These are phyloP conservation scores for Cryptococcus maquisensis DNA, from an alignment of 1,284 basidiomycete genomes.

Conservation along the genomic window DNA sequence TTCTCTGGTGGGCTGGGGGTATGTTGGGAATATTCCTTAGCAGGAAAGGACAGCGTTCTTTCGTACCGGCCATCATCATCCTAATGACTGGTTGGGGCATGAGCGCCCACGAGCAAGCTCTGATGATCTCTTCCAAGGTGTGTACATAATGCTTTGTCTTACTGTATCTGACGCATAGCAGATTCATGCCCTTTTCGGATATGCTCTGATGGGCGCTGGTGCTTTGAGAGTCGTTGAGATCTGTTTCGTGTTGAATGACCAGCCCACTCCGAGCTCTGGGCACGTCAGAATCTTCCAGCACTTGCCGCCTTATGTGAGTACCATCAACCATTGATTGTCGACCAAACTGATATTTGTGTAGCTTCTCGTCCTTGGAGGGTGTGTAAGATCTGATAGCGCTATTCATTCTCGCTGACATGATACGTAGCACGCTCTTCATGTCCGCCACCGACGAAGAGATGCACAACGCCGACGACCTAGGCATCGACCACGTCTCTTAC, in stretches of 20 bases:
- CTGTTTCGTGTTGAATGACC: constrained; percentile 62
- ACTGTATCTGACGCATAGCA: constrained; percentile 31
- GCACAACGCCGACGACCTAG: constrained; percentile 58
- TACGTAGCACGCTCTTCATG: constrained; percentile 73
- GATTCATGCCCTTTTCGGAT: constrained; percentile 80
- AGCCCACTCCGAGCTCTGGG: constrained; percentile 30
- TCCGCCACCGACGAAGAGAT: constrained; percentile 88
- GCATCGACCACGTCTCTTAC: constrained; percentile 86
- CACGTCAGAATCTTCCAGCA: constrained; percentile 67
- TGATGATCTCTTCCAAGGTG: constrained; percentile 78
- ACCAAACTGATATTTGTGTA: background rate
- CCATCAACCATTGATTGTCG: no score
- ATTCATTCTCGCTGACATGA: constrained; percentile 57
- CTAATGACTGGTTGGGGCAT: constrained; percentile 92
- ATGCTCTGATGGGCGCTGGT: constrained; percentile 81
- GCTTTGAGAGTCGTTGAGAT: constrained; percentile 78
- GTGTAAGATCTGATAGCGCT: background rate
- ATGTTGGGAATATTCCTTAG: constrained; percentile 80
- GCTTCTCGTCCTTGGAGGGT: background rate
- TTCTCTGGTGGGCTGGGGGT: constrained; percentile 85
- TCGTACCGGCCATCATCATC: constrained; percentile 78
- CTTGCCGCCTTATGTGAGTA: constrained; percentile 69
- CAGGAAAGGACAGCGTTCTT: constrained; percentile 75
- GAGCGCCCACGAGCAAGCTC: constrained; percentile 80
- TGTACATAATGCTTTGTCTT: background rate